phyloP scores from a whole-genome alignment of 345 rosid genomes.

The Melastoma malabathricum region DNA sequence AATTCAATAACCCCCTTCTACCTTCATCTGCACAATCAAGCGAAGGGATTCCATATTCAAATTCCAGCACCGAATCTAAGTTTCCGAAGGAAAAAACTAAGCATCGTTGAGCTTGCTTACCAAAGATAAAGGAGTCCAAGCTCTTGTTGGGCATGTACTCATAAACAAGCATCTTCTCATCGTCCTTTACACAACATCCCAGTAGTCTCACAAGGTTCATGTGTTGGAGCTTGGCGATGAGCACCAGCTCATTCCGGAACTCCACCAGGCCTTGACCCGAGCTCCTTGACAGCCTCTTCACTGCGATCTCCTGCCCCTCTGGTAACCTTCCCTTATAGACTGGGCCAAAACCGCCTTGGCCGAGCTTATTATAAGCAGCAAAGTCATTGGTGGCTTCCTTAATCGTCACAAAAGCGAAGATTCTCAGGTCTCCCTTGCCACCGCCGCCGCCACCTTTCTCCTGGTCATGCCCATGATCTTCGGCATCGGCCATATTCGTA shows the following conservation, averaged over 20 bases:
- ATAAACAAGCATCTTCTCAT: constrained; percentile 30
- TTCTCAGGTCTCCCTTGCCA: constrained; percentile 11
- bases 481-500: not conserved
- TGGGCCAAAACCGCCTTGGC: constrained; percentile 37
- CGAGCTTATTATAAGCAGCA: constrained; percentile 21
- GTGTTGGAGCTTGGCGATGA: constrained; percentile 31
- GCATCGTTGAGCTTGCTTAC: constrained; percentile 4
- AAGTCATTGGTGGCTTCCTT: constrained; percentile 26
- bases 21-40: constrained; percentile 24
- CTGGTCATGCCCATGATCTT: not conserved
- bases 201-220: constrained; percentile 21
- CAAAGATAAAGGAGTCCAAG: constrained; percentile 22
- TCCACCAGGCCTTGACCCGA: constrained; percentile 28
- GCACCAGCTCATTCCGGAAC: constrained; percentile 22
- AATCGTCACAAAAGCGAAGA: constrained; percentile 14
- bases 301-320: constrained; percentile 27
- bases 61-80: too few species aligned
- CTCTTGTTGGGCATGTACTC: constrained; percentile 26
- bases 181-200: constrained; percentile 23
- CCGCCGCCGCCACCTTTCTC: constrained; percentile 8
- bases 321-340: constrained; percentile 25
- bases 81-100: not conserved
- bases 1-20: constrained; percentile 27
- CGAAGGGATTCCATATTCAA: not conserved
- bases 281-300: constrained; percentile 25